phyloP scores from a whole-genome alignment of 2,329 filamentous ascomycete species.

The Fusarium nelsonii region DNA sequence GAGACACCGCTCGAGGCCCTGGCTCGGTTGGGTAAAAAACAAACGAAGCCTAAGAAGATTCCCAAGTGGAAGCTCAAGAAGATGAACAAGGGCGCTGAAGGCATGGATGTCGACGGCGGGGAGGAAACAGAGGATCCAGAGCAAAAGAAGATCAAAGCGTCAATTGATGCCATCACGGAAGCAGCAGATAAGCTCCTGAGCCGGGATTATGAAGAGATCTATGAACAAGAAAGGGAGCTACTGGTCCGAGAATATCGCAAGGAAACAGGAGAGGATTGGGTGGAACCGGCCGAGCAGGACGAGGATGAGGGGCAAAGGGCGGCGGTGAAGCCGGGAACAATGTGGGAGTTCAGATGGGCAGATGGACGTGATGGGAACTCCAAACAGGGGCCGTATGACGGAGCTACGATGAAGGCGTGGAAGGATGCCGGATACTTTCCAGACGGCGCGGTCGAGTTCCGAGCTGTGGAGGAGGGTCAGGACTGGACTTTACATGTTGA shows the following conservation, averaged over 20 bases:
- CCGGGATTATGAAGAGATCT: conserved; percentile 88
- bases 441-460: conserved; percentile 81
- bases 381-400: conserved; percentile 89
- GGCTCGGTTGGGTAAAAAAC: conserved; percentile 79
- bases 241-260: conserved; percentile 85
- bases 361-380: conserved; percentile 85
- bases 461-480: conserved; percentile 66
- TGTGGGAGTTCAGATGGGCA: conserved; percentile 93
- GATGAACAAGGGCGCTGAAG: conserved; percentile 64
- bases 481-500: conserved; percentile 64
- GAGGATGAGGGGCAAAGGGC: conserved; percentile 27
- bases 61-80: conserved; percentile 80
- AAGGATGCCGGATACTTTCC: conserved; percentile 90
- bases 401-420: conserved; percentile 89
- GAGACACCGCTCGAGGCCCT: conserved; percentile 93
- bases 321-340: conserved; percentile 42
- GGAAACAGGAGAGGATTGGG: conserved; percentile 91
- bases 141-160: conserved; percentile 76
- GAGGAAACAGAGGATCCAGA: conserved; percentile 70
- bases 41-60: conserved; percentile 69
- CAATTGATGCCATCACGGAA: conserved; percentile 86
- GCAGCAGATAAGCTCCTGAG: conserved; percentile 89
- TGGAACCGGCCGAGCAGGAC: conserved; percentile 56
- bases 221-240: conserved; percentile 87
- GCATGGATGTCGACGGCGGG: conserved; percentile 76